A percentile compares a stretch with the other conserved stretches of the same genome.
Conservation (phyloP, 2,329 filamentous ascomycete genomes). For the Aspergillus sp. region DNA sequence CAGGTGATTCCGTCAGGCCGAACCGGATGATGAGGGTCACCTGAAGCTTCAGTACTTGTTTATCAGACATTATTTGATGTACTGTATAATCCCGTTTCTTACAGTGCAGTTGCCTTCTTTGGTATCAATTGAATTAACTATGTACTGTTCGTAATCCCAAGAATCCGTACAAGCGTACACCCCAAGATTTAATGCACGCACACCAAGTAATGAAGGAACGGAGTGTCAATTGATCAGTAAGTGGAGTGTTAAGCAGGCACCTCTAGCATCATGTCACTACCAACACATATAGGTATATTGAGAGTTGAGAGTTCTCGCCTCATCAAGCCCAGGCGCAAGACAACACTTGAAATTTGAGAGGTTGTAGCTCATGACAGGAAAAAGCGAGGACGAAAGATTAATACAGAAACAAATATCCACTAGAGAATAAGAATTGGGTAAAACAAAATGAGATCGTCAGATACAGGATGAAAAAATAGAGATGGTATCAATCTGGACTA, state of each 20-base stretch:
- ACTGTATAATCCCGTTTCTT: not conserved
- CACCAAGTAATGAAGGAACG: not conserved
- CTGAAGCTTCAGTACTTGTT: too few relatives aligned
- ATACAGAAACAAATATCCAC: slow-evolving; percentile 11
- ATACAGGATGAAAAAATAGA: slow-evolving; percentile 11
- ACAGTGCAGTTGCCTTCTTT: not conserved
- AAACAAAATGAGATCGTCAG: not conserved
- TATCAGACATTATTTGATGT: not conserved
- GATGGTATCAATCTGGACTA: slow-evolving; percentile 39
- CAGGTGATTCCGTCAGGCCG: slow-evolving; percentile 7
- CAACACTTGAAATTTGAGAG: not conserved
- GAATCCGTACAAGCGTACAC: not conserved
- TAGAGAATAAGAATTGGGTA: slow-evolving; percentile 20
- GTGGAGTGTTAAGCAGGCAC: too few relatives aligned
- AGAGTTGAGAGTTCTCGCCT: not conserved
- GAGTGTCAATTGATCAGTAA: too few relatives aligned
- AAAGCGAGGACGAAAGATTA: slow-evolving; percentile 5
- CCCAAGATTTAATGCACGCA: not conserved
- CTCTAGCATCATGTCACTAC: too few relatives aligned
- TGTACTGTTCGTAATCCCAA: not conserved
- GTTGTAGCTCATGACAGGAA: not conserved
- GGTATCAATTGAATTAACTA: not conserved
- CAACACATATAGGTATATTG: too few relatives aligned
- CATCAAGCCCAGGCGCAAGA: not conserved
- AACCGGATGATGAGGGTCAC: not conserved